A percentile compares a stretch with the other conserved stretches of the same genome.
Evolutionary conservation across 2,329 filamentous ascomycete genomes (phyloP).

Genomic region (Alternaria sp.): DNA sequence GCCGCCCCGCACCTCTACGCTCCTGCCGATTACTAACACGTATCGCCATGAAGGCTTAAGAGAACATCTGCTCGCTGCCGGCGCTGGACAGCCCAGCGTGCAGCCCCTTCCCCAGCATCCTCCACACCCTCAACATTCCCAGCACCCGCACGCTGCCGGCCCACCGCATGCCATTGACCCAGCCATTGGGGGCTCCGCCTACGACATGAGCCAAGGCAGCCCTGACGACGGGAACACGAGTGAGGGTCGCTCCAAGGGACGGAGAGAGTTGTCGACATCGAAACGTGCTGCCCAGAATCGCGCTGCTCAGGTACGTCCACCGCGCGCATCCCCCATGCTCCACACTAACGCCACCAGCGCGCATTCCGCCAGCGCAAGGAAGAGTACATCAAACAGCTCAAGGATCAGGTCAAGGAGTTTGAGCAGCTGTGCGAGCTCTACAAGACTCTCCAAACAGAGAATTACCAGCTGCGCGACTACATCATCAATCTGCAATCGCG

Average conservation of each 20-base stretch:
- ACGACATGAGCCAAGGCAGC: conserved; percentile 59
- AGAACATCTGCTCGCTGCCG: conserved; percentile 68
- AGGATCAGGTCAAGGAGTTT: conserved; percentile 88
- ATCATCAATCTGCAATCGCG: conserved; percentile 88
- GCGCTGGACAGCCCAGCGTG: conserved; percentile 54
- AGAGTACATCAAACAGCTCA: conserved; percentile 96
- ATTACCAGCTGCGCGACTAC: conserved; percentile 90
- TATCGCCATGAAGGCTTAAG: conserved; percentile 62
- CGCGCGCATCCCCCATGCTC: conserved; percentile 5
- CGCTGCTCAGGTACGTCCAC: conserved; percentile 80
- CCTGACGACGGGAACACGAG: conserved; percentile 57
- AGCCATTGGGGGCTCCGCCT: conserved; percentile 62
- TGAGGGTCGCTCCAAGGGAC: conserved; percentile 66
- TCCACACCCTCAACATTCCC: conserved; percentile 31
- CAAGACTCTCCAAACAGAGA: conserved; percentile 85
- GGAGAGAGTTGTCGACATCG: conserved; percentile 90
- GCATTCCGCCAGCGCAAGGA: conserved; percentile 98
- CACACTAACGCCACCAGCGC: conserved; percentile 65
- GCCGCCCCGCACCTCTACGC: conserved; percentile 19
- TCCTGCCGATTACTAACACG: conserved; percentile 45
- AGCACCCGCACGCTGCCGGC: conserved; percentile 52
- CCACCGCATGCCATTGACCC: conserved; percentile 65
- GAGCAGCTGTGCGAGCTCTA: conserved; percentile 77
- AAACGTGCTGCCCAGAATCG: conserved; percentile 97
- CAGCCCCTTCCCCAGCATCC: conserved; percentile 45